phyloP scores from a whole-genome alignment of 2,329 filamentous ascomycete genomes.

The Penicillium sp. region DNA sequence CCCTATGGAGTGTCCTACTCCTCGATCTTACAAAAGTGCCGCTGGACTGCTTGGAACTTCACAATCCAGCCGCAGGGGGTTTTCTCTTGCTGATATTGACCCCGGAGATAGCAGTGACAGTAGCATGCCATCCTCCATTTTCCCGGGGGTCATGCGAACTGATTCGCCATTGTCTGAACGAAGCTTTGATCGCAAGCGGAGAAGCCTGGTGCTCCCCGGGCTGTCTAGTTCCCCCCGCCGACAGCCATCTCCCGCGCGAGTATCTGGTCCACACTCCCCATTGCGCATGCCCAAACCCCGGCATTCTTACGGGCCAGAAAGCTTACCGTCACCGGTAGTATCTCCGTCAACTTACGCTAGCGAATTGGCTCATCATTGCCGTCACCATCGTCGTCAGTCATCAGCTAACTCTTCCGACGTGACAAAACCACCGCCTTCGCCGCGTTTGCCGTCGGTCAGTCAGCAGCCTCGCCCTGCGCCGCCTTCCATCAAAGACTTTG shows the following conservation, averaged over 20 bases:
- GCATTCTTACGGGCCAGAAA: slow-evolving; percentile 54
- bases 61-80: slow-evolving; percentile 68
- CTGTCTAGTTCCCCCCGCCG: slow-evolving; percentile 72
- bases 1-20: slow-evolving; percentile 86
- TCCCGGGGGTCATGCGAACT: slow-evolving; percentile 70
- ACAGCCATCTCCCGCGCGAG: slow-evolving; percentile 83
- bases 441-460: slow-evolving; percentile 72
- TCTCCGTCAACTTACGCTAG: slow-evolving; percentile 83
- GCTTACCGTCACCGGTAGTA: slow-evolving; percentile 76
- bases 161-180: slow-evolving; percentile 92
- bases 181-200: slow-evolving; percentile 79
- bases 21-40: slow-evolving; percentile 72
- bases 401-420: slow-evolving; percentile 79
- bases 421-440: slow-evolving; percentile 72
- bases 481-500: slow-evolving; percentile 97
- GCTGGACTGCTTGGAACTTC: slow-evolving; percentile 59
- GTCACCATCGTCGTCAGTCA: slow-evolving; percentile 84
- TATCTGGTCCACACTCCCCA: slow-evolving; percentile 76
- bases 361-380: slow-evolving; percentile 61
- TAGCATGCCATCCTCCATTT: slow-evolving; percentile 70
- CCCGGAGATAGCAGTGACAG: slow-evolving; percentile 78
- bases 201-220: slow-evolving; percentile 80
- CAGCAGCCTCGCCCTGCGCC: slow-evolving; percentile 86
- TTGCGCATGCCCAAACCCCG: slow-evolving; percentile 83
- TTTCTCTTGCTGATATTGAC: slow-evolving; percentile 81